Percentiles rank a stretch among this genome's conserved stretches.
Conservation (phyloP, 2,329 filamentous ascomycete genomes). For the Torrubiellomyces zombiae region DNA sequence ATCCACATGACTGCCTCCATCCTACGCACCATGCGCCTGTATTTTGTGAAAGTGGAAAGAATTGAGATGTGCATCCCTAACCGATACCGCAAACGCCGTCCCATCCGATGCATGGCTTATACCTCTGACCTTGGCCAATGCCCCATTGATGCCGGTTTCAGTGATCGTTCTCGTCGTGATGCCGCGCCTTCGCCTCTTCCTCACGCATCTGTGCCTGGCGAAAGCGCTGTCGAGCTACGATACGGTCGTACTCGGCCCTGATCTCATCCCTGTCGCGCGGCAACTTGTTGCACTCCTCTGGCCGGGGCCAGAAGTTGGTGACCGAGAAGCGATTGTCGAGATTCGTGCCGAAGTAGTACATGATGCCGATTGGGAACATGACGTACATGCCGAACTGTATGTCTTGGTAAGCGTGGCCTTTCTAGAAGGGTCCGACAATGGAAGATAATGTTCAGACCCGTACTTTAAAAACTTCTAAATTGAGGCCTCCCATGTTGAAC, state of each 20-base stretch:
- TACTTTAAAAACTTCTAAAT: conserved; percentile 93
- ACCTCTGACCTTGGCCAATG: background rate
- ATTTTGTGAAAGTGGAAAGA: too few relatives aligned
- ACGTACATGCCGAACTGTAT: conserved; percentile 91
- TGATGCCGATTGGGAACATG: conserved; percentile 95
- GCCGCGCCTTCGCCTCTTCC: conserved; percentile 15
- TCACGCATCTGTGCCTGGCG: conserved; percentile 42
- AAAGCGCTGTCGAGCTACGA: conserved; percentile 52
- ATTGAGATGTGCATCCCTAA: too few relatives aligned
- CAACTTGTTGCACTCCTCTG: conserved; percentile 58
- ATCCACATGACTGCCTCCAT: conserved; percentile 6
- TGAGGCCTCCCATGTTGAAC: conserved; percentile 57
- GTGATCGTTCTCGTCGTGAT: conserved; percentile 11
- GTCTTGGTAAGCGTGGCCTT: too few relatives aligned
- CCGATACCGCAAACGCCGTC: conserved; percentile 5
- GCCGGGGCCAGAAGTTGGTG: conserved; percentile 83
- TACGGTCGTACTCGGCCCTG: conserved; percentile 57
- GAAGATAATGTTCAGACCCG: conserved; percentile 4
- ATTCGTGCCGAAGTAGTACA: conserved; percentile 99
- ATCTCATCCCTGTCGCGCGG: conserved; percentile 72
- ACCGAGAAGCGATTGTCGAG: conserved; percentile 84
- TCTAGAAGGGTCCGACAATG: background rate
- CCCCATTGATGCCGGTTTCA: background rate
- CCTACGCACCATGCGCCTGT: too few relatives aligned
- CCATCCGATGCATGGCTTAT: conserved; percentile 4